Percentiles rank a stretch among this genome's conserved stretches.
These are phyloP conservation scores for Arabis alpina DNA, from an alignment of 345 rosid species.

Conservation along the genomic window DNA sequence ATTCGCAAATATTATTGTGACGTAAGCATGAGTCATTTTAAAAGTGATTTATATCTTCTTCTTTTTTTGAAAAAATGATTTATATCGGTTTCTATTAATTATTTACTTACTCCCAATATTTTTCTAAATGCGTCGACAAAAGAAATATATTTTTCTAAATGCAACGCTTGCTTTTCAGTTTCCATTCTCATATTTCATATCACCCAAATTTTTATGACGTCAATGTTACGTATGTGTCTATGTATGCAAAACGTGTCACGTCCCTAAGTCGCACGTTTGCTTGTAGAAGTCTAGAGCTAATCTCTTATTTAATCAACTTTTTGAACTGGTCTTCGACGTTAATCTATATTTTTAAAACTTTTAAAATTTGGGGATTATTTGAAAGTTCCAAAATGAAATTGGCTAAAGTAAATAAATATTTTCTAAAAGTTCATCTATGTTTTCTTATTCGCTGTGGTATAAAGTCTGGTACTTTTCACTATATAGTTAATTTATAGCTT, in stretches of 20 bases:
- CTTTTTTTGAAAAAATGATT: too few species aligned
- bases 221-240: slow-evolving; percentile 35
- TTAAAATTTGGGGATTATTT: slow-evolving; percentile 2
- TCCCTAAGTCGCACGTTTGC: slow-evolving; percentile 26
- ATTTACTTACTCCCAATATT: not conserved
- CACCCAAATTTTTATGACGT: slow-evolving; percentile 22
- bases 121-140: not conserved
- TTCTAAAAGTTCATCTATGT: slow-evolving; percentile 7
- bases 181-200: not conserved
- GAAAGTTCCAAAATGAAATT: not conserved
- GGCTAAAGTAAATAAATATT: not conserved
- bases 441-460: slow-evolving; percentile 14
- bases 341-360: not conserved
- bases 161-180: slow-evolving; percentile 6
- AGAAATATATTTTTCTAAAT: not conserved
- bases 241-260: slow-evolving; percentile 42
- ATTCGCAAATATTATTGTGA: not conserved
- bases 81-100: not conserved
- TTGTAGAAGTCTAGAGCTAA: slow-evolving; percentile 14
- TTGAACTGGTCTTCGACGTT: slow-evolving; percentile 37
- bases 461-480: slow-evolving; percentile 23
- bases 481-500: not conserved
- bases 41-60: not conserved
- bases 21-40: slow-evolving; percentile 37
- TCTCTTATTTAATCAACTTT: slow-evolving; percentile 23